These are phyloP conservation scores for Selenicereus undatus DNA, from an alignment of 148 eudicot genomes.

Conservation along the genomic window DNA sequence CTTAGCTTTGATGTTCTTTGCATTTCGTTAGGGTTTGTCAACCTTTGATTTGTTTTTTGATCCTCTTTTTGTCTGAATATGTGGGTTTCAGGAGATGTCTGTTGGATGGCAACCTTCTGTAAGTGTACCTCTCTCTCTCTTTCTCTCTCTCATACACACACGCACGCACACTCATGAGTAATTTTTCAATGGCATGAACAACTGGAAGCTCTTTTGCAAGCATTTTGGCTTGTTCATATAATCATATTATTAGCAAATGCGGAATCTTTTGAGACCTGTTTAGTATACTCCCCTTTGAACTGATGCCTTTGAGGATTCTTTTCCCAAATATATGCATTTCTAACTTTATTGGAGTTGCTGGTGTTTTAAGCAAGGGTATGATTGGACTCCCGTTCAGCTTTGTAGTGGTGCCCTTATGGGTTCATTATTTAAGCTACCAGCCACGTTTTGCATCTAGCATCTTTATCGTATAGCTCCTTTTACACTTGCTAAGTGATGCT, in stretches of 20 bases:
- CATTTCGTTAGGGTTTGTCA: neutral
- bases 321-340: neutral
- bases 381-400: neutral
- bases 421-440: neutral
- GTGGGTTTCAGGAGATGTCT: slow-evolving; percentile 53
- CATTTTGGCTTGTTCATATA: neutral
- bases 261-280: neutral
- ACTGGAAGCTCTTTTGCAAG: neutral
- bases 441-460: neutral
- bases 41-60: neutral
- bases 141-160: neutral
- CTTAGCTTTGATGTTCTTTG: neutral
- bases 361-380: neutral
- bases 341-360: neutral
- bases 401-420: neutral
- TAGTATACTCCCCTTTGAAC: neutral
- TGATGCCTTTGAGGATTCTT: neutral
- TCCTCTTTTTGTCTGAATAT: neutral
- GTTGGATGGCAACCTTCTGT: slow-evolving; percentile 72
- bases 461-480: neutral
- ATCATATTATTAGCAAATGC: neutral
- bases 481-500: neutral
- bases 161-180: neutral
- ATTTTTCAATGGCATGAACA: neutral
- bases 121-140: slow-evolving; percentile 27